phyloP scores from a whole-genome alignment of 2,329 filamentous ascomycete species.

The Oidium heveae region DNA sequence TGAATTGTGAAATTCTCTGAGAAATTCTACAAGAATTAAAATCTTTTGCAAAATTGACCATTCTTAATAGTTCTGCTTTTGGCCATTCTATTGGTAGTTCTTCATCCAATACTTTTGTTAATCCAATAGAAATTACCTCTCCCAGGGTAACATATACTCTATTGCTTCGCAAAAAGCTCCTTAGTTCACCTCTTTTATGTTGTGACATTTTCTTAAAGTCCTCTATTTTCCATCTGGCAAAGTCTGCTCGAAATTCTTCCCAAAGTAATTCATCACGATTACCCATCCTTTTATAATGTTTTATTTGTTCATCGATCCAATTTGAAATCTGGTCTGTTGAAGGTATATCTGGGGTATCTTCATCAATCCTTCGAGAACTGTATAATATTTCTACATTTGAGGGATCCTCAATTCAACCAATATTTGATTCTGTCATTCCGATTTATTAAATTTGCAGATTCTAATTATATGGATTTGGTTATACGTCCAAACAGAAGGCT shows the following conservation, averaged over 20 bases:
- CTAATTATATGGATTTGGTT: no score
- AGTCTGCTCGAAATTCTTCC: background rate
- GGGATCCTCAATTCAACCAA: no score
- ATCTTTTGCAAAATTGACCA: background rate
- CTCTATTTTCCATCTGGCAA: background rate
- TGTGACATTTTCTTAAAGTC: background rate
- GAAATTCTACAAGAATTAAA: background rate
- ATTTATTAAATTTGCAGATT: no score
- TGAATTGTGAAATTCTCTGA: no score
- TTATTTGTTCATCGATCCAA: background rate
- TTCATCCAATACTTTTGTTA: background rate
- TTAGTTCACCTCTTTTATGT: background rate
- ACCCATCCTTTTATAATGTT: background rate
- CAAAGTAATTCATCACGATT: background rate
- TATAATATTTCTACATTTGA: no score
- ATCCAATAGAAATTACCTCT: background rate
- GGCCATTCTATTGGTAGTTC: background rate
- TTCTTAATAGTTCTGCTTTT: background rate
- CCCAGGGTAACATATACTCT: background rate
- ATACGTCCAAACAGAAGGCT: no score
- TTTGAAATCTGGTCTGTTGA: background rate
- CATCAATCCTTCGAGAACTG: no score
- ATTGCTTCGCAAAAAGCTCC: background rate
- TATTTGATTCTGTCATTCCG: no score
- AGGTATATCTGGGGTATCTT: background rate